Conservation (phyloP, 192 early-diverging fungal genomes). For the Backusella mclennaniae region DNA sequence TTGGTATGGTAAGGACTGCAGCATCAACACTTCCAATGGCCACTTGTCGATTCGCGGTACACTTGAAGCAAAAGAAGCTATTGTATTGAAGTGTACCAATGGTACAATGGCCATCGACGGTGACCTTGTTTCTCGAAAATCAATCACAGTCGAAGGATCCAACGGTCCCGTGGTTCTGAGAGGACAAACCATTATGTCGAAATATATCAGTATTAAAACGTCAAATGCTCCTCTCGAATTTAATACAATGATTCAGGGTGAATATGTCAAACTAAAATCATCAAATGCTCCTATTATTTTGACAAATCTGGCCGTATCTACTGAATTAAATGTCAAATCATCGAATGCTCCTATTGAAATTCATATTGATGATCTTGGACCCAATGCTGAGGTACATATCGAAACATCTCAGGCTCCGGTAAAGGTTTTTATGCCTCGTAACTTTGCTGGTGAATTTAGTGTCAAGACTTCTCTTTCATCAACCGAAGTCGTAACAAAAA, state of each 20-base stretch:
- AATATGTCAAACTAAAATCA: not conserved
- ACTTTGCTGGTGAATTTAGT: not conserved
- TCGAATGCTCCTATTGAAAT: not conserved
- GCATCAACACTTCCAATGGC: not conserved
- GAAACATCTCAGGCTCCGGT: not conserved
- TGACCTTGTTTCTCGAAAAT: not conserved
- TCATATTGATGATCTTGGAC: conserved; percentile 8
- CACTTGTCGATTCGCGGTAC: not conserved
- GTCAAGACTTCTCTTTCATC: not conserved
- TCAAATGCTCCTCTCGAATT: not conserved
- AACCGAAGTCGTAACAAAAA: not conserved
- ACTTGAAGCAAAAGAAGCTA: not conserved
- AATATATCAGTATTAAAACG: not conserved
- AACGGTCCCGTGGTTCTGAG: not conserved
- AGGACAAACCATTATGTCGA: not conserved
- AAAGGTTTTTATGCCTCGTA: not conserved
- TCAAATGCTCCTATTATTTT: not conserved
- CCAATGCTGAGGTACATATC: not conserved
- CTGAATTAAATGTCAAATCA: not conserved
- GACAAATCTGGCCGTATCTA: not conserved
- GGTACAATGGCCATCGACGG: not conserved
- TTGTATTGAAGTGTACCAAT: not conserved
- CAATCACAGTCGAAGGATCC: not conserved
- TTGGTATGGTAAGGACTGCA: not conserved
- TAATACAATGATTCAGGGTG: not conserved